A percentile compares a stretch with the other conserved stretches of the same genome.
Conservation (phyloP, 2,329 filamentous ascomycete genomes). For the Sphaerulina populicola region DNA sequence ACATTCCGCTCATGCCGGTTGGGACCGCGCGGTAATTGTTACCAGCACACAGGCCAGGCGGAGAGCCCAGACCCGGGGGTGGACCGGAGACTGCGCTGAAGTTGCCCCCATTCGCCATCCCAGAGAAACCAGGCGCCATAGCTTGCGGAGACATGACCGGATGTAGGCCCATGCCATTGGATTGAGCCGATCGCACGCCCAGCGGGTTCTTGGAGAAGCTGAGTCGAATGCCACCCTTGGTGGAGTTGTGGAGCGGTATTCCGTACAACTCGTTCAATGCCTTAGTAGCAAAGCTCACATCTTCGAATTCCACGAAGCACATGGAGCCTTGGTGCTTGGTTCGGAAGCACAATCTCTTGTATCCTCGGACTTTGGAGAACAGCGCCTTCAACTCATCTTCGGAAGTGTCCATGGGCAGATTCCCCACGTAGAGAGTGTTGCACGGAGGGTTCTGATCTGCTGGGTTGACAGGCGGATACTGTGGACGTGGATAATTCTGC, state of each 20-base stretch:
- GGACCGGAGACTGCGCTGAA: constrained; percentile 53
- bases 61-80: constrained; percentile 69
- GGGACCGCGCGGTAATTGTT: constrained; percentile 15
- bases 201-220: constrained; percentile 97
- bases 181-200: constrained; percentile 74
- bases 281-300: constrained; percentile 84
- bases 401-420: constrained; percentile 81
- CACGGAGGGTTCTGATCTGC: constrained; percentile 95
- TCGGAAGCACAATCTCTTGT: constrained; percentile 89
- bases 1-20: constrained; percentile 25
- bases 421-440: constrained; percentile 97
- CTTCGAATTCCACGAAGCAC: constrained; percentile 98
- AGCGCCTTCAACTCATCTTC: constrained; percentile 92
- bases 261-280: constrained; percentile 85
- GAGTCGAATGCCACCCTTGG: constrained; percentile 87
- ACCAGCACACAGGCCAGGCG: constrained; percentile 43
- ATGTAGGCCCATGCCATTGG: constrained; percentile 45
- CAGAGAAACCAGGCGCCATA: constrained; percentile 49
- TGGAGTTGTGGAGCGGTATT: constrained; percentile 75
- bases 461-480: constrained; percentile 80
- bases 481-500: constrained; percentile 54
- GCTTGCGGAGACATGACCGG: constrained; percentile 45
- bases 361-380: constrained; percentile 87
- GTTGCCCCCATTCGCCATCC: constrained; percentile 57
- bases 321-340: constrained; percentile 94